Evolutionary conservation across 1,139 yeast genomes (phyloP), one percentile per base, ranked within the genome.

Genomic region (Blastobotrys indianensis): DNA sequence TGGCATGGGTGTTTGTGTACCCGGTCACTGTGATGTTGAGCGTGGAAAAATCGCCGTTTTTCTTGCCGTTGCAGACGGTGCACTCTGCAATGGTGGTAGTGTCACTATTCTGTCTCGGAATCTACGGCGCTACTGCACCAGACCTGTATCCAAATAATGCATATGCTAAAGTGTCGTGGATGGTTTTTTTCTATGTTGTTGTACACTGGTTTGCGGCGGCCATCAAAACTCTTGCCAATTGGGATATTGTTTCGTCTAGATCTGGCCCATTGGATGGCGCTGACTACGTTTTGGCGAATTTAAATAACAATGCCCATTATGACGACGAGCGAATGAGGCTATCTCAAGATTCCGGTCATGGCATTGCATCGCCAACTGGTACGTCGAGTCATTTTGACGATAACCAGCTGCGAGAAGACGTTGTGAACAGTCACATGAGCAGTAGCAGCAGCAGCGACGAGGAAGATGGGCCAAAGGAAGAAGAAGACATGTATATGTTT

Each of bases 61-160:
- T 79, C 58, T 60, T 85, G 44, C 78, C 82, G 0, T 64, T 72
- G 1, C 74, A 85, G 48, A 65, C 79, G 0, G 54, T 75, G 3
- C 82, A 85, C 61, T 62, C 77, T 3, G 63, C 62, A 0, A 53
- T 75, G 11, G 64, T 76, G 2, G 44, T 77, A 6, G 59, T 75
- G 1, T 77, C 94, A 1, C 64, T 85, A 46, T 52, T 80, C n/a
- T 67, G 75, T 32, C 77, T 82, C 54, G 74, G 77, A 39, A 63
- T 82, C 9, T 90, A 83, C 58, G 75, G 79, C 39, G 64, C 70
- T 8, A 70, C 83, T 15, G 80, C 82, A 12, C 82, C 85, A 0
- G 74, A 75, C 50, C 69, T 87, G 57, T 92, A 86, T 59, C 95
- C 95, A 0, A 72, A 75, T 37, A 85, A 85, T 61, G 81, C 83